Evolutionary conservation across 2,329 filamentous ascomycete species (phyloP), one percentile per base, ranked within the genome.

Genomic region (Dendrostoma leiphaemia): DNA sequence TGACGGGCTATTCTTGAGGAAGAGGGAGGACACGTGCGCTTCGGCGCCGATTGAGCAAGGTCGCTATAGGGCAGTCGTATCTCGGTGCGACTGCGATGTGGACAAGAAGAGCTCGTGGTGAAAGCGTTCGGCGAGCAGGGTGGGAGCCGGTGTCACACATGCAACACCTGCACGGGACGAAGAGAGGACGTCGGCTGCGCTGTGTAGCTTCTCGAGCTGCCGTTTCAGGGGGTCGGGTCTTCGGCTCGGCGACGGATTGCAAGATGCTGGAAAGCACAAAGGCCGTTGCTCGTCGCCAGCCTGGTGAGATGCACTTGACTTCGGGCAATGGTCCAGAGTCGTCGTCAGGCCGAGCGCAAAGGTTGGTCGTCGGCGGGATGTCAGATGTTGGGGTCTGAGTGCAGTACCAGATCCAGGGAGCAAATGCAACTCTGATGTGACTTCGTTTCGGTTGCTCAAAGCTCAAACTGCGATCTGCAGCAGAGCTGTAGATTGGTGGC

Each of bases 1-100:
- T 91, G 55, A 55, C 65, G 49, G 35, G 32, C 19, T 15, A 35
- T 19, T 43, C 19, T 23, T 24, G 32, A 28, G 23, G 5, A 13
- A 19, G 12, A 29, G 13, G 23, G 10, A 3, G 21, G 8, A 8
- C 35, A n/a, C 17, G 10, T 7, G 21, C 19, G 41, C 19, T 24
- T 19, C 37, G 31, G 23, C 37, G 12, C 26, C 38, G 31, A 28
- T 15, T 12, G 29, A 29, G 21, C n/a, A 23, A 2, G 26, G 37
- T 48, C 26, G 15, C 32, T 26, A 37, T 41, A 28, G 21, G 38
- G 35, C 43, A 32, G 28, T 43, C 15, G 26, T 28, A 6, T 41
- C 15, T 29, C n/a, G 35, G 35, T 34, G 19, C 26, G 26, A 35
- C 28, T 34, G 23, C 24, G 6, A 9, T 21, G 21, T 6, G 29